Base-by-base conservation (phyloP, 2,329 filamentous ascomycete species). In the Huntiella abstrusa region DNA sequence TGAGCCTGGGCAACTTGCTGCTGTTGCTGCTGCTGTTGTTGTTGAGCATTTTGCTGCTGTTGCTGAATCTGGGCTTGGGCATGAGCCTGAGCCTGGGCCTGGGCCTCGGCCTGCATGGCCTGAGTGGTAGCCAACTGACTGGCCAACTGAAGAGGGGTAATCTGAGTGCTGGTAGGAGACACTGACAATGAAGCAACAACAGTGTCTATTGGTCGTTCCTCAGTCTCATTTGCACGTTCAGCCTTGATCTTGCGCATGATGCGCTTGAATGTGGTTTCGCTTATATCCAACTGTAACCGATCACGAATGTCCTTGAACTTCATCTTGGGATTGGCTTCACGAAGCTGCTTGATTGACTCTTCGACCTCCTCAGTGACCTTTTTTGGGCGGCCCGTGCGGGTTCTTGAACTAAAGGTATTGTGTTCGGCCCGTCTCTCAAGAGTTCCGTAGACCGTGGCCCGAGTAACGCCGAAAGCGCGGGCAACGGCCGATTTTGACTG, bases 381-480 rank as follows among this genome's bases (percentile, higher is more conserved):
- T 33, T 49, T 48, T 10, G 49, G 49, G 15, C 49, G 45, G 32
- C 49, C 49, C 12, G 49, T 47, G 13, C 49, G 41, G 4, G 49
- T 43, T 19, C 45, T 42, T 8, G 49, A 51, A 32, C 39, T 46
- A 13, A 51, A 51, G 4, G 49, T 51, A 32, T 49, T 48, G 38
- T 45, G 48, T 33, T 51, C 49, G 6, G 46, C 46, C 22, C 46
- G 46, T 11, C 49, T 42, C 17, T 47, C 43, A 22, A 51, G 42
- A 5, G 49, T 51, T 11, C 49, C 49, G 35, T 51, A 48, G 15
- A 51, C 49, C 7, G 49, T 51, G 11, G 46, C 49, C 17, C 49
- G 49, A 19, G 49, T 51, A 13, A 51, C 49, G 10, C 49, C 49
- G 43, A 51, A 51, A 7, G 49, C 49, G 36, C 49, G 49, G 8